phyloP scores from a whole-genome alignment of 176 grass and related monocot genomes.

The Leersia perrieri region DNA sequence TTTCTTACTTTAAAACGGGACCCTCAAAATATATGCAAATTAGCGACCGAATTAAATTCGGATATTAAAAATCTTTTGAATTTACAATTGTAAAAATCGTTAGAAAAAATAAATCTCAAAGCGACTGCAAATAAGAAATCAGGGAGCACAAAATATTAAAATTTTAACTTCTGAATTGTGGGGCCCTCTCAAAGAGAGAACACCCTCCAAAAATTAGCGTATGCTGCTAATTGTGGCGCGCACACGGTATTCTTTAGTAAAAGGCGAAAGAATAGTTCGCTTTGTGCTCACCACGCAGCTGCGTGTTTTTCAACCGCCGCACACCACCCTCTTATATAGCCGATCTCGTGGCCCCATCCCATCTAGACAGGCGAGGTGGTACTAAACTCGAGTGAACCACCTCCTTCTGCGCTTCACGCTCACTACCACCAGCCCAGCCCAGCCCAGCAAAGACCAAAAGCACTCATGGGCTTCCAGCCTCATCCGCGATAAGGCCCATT shows the following conservation, averaged over 20 bases:
- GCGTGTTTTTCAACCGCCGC: rapidly evolving
- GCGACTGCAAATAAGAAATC: too few relatives aligned
- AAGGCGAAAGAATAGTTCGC: constrained; percentile 87
- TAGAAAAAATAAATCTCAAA: too few relatives aligned
- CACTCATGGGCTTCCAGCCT: not conserved
- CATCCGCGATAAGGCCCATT: too few relatives aligned
- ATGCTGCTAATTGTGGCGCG: constrained; percentile 29
- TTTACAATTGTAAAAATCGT: too few relatives aligned
- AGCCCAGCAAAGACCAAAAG: not conserved
- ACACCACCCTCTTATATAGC: not conserved
- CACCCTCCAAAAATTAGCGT: constrained; percentile 44
- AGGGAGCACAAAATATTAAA: too few relatives aligned
- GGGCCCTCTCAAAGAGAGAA: not conserved
- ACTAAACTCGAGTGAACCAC: not conserved
- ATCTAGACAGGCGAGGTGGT: not conserved
- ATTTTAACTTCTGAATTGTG: not conserved
- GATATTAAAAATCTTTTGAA: too few relatives aligned
- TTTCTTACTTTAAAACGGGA: too few relatives aligned
- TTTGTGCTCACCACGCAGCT: constrained; percentile 64
- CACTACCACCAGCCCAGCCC: not conserved
- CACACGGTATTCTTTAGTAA: constrained; percentile 88
- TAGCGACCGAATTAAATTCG: too few relatives aligned
- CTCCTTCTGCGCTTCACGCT: too few relatives aligned
- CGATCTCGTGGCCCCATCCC: rapidly evolving
- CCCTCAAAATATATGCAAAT: too few relatives aligned